Base-by-base conservation (phyloP, 306 rosid species). In the Elaeagnus macrophylla region DNA sequence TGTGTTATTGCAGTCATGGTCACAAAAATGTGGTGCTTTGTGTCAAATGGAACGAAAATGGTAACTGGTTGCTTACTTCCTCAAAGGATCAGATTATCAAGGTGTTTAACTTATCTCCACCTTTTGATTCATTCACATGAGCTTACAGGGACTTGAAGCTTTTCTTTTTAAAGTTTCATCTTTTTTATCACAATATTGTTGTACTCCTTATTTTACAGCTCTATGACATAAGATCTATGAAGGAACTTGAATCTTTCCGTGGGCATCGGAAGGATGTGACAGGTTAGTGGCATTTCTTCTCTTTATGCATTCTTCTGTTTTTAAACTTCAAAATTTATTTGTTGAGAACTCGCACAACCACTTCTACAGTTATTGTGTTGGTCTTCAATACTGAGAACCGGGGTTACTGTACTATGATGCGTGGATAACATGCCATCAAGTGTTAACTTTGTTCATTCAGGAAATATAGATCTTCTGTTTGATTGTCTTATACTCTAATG, bases 241-340 rank as follows among this genome's bases (percentile, higher is more conserved):
- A 91, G 78, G 99, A 91, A 72, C 99, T 91, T 72, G 93, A 84
- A 72, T 91, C 99, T 41, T 91, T 87, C 62, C 99, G 99, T 41
- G 99, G 99, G 51, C 95, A 91, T 77, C 76, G 87, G 56, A 91
- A 91, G 75, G 99, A 91, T 66, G 99, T 91, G 69, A 91, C 95
- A 40, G 64, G 99, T 91, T 67, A 69, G 78, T 81, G 68, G 66
- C 36, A 14, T 66, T 48, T 54, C 40, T 45, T 65, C 60, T 43
- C 39, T 16, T 50, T 7, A 65, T 15, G 17, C 37, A 11, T 37
- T 15, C 49, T 45, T 45, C 4, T 3, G 32, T 25, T 3, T 25
- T 25, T 25, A 25, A 25, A 25, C 32, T 25, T 25, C 0, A 41
- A 6, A 10, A 41, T 41, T 2, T 41, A 10, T 4, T 9, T 9